Conservation (phyloP, 306 rosid species). For the Lablab purpureus region DNA sequence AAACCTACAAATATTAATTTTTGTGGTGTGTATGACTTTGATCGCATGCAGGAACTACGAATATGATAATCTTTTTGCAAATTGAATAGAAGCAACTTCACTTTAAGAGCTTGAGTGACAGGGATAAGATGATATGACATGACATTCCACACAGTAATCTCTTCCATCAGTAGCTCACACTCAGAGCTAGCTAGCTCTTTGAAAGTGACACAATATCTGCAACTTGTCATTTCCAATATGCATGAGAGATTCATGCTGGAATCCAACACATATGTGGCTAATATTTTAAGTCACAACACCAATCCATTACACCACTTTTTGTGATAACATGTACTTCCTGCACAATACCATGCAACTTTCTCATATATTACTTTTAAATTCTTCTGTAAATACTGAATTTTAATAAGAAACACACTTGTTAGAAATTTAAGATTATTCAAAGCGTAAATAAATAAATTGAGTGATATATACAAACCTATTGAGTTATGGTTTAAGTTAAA, state of each 20-base stretch:
- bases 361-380: too few species aligned
- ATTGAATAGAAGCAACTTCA: not conserved
- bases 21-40: slow-evolving; percentile 11
- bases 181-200: not conserved
- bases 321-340: not conserved
- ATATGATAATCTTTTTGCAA: not conserved
- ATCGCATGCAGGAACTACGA: not conserved
- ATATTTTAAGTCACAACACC: too few species aligned
- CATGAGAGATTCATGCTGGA: too few species aligned
- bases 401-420: too few species aligned
- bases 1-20: not conserved
- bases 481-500: too few species aligned
- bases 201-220: slow-evolving; percentile 34
- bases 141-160: not conserved
- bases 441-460: too few species aligned
- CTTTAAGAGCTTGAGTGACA: not conserved
- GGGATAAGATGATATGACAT: not conserved
- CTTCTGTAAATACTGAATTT: not conserved
- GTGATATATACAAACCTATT: too few species aligned
- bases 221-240: not conserved
- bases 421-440: too few species aligned
- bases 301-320: too few species aligned
- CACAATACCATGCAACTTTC: not conserved
- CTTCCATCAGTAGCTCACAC: slow-evolving; percentile 9
- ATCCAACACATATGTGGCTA: too few species aligned